Evolutionary conservation across 306 rosid species (phyloP).

Genomic region (Sicyos edulis): DNA sequence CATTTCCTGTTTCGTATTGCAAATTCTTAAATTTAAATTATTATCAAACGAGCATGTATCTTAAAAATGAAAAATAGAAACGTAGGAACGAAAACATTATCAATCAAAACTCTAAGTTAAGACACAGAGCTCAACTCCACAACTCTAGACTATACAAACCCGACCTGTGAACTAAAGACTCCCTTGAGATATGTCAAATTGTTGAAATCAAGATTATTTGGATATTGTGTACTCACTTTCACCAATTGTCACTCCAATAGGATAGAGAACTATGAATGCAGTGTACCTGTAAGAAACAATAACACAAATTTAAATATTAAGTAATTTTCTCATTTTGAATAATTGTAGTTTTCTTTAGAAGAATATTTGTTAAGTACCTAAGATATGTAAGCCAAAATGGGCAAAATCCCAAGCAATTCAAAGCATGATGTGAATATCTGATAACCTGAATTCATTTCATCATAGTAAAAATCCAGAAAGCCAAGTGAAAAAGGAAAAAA

Average conservation of each 20-base stretch:
- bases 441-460: constrained; percentile 55
- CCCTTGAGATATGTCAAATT: neutral
- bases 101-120: too few relatives aligned
- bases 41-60: too few relatives aligned
- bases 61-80: too few relatives aligned
- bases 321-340: neutral
- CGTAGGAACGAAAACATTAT: too few relatives aligned
- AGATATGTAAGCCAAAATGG: constrained; percentile 84
- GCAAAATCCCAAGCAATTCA: constrained; percentile 57
- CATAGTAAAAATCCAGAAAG: constrained; percentile 2
- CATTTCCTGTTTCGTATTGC: too few relatives aligned
- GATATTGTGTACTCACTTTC: constrained; percentile 66
- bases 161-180: neutral
- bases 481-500: neutral
- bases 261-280: constrained; percentile 74
- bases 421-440: constrained; percentile 75
- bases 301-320: neutral
- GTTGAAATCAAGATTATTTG: constrained; percentile 16
- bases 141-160: neutral
- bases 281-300: constrained; percentile 58
- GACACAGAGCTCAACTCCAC: neutral
- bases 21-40: too few relatives aligned
- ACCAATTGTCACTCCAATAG: constrained; percentile 67
- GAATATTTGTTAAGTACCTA: constrained; percentile 42
- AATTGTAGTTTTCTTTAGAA: neutral